Base-by-base conservation (phyloP, 768 basidiomycete genomes). In the Calvatia gigantea region DNA sequence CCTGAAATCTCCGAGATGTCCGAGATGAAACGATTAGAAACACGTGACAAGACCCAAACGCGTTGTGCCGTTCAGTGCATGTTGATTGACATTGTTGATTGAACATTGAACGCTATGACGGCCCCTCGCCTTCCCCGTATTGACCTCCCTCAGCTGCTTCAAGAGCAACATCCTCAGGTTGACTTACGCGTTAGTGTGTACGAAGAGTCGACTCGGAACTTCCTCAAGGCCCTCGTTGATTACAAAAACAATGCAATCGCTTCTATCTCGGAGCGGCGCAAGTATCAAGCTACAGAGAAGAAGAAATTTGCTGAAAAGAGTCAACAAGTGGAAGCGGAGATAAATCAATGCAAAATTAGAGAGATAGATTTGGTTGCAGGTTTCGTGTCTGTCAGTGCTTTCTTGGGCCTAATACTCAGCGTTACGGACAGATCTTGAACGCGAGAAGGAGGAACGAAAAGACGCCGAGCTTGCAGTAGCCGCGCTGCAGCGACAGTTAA, bases 301-400 rank as follows among this genome's bases (percentile, higher is more conserved):
- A 88, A 87, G 64, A 79, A 78, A 57, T 58, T 84, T 0, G 56
- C 70, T 6, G 92, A 93, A 46, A 83, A 81, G 65, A 81, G 72
- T 7, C 77, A 83, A 41, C 75, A 80, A 6, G 75, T 84, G 0
- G 88, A 94, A 65, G 63, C 73, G 0, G 87, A 92, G 68, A 93
- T 81, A 1, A 85, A 82, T 51, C 75, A 84, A 41, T 92, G 89
- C 70, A 89, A 92, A 61, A 65, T 89, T 49, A 80, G 76, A 62
- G 93, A 94, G 69, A 86, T 91, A 28, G 86, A 90, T 49, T 77
- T 95, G 53, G 77, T 91, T 2, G 80, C 82, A 54, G 81, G 92
- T 93, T n/a, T 67, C n/a, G 82, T 73, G 21, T 43, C 29, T 3
- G 42, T 19, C 14, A 31, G 31, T 53, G 21, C 25, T 25, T 3